Base-by-base conservation (phyloP, 2,329 filamentous ascomycete species). In the Diaporthe nobilis region DNA sequence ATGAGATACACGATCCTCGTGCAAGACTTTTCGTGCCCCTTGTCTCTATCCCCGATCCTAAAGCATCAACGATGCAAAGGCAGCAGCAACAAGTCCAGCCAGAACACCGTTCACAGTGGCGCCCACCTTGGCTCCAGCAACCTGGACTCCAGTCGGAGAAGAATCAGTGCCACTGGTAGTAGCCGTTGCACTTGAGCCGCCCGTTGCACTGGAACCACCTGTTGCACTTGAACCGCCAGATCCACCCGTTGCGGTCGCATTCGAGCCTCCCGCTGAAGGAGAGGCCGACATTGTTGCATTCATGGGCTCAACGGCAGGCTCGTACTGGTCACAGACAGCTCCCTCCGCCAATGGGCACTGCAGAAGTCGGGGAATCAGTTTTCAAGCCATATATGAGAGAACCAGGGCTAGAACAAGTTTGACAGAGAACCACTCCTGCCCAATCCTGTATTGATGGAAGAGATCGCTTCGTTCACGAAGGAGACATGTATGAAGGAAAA, bases 261-360 rank as follows among this genome's bases (percentile, higher is more conserved):
- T 68, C 7, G 65, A 39, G 47, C 65, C 47, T 53, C 65, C 65
- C 4, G 22, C 20, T 13, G 63, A 25, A 3, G 63, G 31, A 8
- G 63, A 68, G 15, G 71, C 55, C 13, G 58, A 31, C 44, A 22
- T 31, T 34, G 47, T 63, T 20, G 71, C 71, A 1, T 53, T 72
- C 42, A 2, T 5, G 9, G 80, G 80, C 74, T 77, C 80, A 9
- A 81, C 44, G 3, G 79, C 82, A 20, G 80, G 58, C 4, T 81
- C 82, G 79, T 90, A 90, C n/a, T 81, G 78, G 25, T 80, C 79
- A 79, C 90, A 92, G 8, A 83, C 84, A 9, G 86, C 82, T 70
- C 88, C 86, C 9, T 82, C 77, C 20, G 88, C 85, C 17, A 88
- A 68, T 1, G 87, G 87, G 81, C 90, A 92, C 53, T 82, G 8